Evolutionary conservation across 345 rosid genomes (phyloP).

Genomic region (Acer saccharum): DNA sequence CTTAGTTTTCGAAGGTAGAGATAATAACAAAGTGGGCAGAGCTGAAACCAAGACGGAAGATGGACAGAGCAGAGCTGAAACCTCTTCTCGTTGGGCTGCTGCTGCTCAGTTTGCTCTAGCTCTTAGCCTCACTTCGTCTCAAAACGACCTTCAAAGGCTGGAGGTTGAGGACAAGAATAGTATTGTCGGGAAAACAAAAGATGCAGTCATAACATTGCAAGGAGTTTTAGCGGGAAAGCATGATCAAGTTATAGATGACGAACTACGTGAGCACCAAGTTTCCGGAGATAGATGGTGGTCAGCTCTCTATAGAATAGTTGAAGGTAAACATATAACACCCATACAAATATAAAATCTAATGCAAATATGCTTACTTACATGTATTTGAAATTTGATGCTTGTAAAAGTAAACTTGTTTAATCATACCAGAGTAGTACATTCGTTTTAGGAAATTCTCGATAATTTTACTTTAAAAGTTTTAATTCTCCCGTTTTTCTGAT

Average conservation of each 20-base stretch:
- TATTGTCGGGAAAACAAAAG: slow-evolving; percentile 53
- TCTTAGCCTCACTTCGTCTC: slow-evolving; percentile 52
- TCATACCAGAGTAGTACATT: background rate
- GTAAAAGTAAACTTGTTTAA: no score
- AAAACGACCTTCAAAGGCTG: slow-evolving; percentile 45
- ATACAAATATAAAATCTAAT: background rate
- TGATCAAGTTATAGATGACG: slow-evolving; percentile 39
- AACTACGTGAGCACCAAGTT: slow-evolving; percentile 38
- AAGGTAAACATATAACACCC: slow-evolving; percentile 38
- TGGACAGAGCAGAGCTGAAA: slow-evolving; percentile 32
- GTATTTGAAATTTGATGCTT: no score
- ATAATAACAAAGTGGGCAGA: slow-evolving; percentile 22
- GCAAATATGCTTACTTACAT: background rate
- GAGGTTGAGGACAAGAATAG: slow-evolving; percentile 35
- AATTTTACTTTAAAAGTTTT: background rate
- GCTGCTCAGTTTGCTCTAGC: slow-evolving; percentile 56
- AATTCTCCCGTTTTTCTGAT: background rate
- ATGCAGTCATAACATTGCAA: slow-evolving; percentile 53
- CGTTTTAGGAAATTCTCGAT: background rate
- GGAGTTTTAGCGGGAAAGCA: slow-evolving; percentile 66
- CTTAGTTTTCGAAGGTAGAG: slow-evolving; percentile 49
- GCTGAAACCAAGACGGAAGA: slow-evolving; percentile 12
- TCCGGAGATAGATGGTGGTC: slow-evolving; percentile 66
- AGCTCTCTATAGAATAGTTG: slow-evolving; percentile 55
- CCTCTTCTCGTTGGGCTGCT: slow-evolving; percentile 58